Conservation (phyloP, 2,329 filamentous ascomycete genomes). For the Exophiala bonariae region DNA sequence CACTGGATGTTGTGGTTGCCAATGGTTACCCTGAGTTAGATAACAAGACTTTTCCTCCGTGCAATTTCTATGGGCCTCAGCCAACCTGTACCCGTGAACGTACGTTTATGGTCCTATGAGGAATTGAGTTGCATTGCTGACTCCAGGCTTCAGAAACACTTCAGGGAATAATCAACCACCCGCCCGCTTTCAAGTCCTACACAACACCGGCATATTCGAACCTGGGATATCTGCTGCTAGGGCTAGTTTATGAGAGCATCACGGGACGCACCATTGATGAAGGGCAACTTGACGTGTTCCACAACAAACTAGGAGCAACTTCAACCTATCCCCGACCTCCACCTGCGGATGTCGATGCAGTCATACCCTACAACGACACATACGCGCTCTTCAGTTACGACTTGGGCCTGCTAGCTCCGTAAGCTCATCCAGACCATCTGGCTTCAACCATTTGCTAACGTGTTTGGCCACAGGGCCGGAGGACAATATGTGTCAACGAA, state of each 20-base stretch:
- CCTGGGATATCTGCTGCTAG: constrained; percentile 37
- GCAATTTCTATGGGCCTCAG: constrained; percentile 7
- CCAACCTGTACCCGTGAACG: constrained; percentile 9
- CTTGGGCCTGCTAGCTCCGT: constrained; percentile 9
- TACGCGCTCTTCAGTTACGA: constrained; percentile 13
- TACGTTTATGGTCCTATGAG: constrained; percentile 1
- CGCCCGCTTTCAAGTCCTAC: constrained; percentile 26
- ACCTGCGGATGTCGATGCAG: constrained; percentile 25
- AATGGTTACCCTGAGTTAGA: constrained; percentile 7
- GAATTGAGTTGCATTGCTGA: too few species aligned
- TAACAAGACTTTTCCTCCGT: constrained; percentile 3
- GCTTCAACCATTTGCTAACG: not conserved
- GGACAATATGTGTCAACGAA: constrained; percentile 47
- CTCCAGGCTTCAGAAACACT: constrained; percentile 5
- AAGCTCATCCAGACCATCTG: not conserved
- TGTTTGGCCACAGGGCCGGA: constrained; percentile 4
- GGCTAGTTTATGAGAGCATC: constrained; percentile 41
- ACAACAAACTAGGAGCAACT: constrained; percentile 41
- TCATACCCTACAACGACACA: constrained; percentile 40
- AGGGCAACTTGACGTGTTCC: constrained; percentile 20
- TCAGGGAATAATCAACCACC: constrained; percentile 9
- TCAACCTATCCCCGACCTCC: constrained; percentile 36
- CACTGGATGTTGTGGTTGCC: not conserved
- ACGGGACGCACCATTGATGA: constrained; percentile 37
- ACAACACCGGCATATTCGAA: constrained; percentile 38